A percentile compares a stretch with the other conserved stretches of the same genome.
These are phyloP conservation scores for Geranium incanum DNA, from an alignment of 441 rosid species.

Conservation along the genomic window DNA sequence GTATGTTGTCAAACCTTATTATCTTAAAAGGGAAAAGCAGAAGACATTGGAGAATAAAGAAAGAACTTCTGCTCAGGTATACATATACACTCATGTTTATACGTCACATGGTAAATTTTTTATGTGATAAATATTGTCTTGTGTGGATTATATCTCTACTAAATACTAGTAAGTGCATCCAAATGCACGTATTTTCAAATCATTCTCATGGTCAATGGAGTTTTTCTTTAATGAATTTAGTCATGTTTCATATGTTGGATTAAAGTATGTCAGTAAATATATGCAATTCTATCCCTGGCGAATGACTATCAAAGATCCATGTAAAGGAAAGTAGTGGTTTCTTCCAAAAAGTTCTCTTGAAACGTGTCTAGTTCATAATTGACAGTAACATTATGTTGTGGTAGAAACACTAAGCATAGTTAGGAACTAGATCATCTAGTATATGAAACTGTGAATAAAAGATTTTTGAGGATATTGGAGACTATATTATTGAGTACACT, in stretches of 20 bases:
- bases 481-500: conserved; percentile 1
- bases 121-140: conserved; percentile 8
- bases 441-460: background rate
- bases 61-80: conserved; percentile 72
- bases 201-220: background rate
- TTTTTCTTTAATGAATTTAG: background rate
- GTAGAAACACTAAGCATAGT: background rate
- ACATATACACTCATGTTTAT: conserved; percentile 26
- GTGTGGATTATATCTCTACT: conserved; percentile 4
- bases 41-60: conserved; percentile 65
- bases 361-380: background rate
- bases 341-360: background rate
- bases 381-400: background rate
- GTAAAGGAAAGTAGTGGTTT: background rate
- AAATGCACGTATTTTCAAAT: background rate
- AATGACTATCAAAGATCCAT: background rate
- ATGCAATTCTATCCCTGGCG: background rate
- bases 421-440: background rate
- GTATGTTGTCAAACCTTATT: conserved; percentile 69
- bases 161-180: conserved; percentile 2
- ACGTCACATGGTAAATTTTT: background rate
- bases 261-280: background rate
- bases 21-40: conserved; percentile 54
- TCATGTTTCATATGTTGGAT: background rate
- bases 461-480: background rate